Percentiles rank a stretch among this genome's conserved stretches.
Evolutionary conservation across 345 rosid species (phyloP).

Genomic region (Trapa incisa): DNA sequence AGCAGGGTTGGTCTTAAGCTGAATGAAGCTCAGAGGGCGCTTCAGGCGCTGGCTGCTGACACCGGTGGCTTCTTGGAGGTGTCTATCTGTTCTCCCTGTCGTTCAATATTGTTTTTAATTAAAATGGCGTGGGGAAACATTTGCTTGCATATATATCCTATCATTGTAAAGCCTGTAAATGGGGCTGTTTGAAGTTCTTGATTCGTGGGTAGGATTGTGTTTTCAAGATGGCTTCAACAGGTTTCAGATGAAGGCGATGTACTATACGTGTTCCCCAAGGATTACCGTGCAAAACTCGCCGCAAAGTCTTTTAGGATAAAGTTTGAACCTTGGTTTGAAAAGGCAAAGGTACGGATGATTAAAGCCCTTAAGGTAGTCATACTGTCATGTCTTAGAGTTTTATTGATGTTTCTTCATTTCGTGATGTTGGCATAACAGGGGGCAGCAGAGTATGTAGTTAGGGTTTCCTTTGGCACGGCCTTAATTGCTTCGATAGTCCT

Average conservation of each 20-base stretch:
- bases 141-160: neutral
- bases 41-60: conserved; percentile 91
- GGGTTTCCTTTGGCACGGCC: conserved; percentile 89
- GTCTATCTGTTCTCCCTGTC: conserved; percentile 6
- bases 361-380: neutral
- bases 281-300: conserved; percentile 69
- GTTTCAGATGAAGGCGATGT: conserved; percentile 97
- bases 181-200: conserved; percentile 27
- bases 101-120: neutral
- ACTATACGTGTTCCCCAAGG: conserved; percentile 74
- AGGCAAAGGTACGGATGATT: conserved; percentile 56
- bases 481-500: conserved; percentile 86
- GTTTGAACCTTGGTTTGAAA: conserved; percentile 68
- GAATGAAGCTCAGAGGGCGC: conserved; percentile 73
- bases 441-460: conserved; percentile 52
- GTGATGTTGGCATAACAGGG: conserved; percentile 29
- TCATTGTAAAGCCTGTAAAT: neutral
- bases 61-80: conserved; percentile 95
- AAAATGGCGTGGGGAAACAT: neutral
- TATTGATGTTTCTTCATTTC: neutral
- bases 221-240: conserved; percentile 56
- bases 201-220: conserved; percentile 29
- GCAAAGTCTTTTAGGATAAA: conserved; percentile 73
- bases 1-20: conserved; percentile 70
- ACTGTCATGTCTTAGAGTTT: neutral